Evolutionary conservation across 2,329 filamentous ascomycete genomes (phyloP).

Genomic region (Lojkania enalia): DNA sequence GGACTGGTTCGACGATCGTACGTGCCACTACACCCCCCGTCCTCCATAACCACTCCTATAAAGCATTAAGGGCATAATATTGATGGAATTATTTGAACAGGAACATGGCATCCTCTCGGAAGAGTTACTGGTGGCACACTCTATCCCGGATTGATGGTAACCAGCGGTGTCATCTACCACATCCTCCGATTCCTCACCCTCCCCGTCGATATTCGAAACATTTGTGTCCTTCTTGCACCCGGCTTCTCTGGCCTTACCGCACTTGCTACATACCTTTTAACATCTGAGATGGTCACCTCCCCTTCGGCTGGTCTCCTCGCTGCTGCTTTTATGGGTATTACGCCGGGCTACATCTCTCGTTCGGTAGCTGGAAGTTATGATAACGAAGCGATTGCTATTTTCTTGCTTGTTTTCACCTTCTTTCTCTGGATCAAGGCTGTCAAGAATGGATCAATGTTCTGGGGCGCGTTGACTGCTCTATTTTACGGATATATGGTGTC

Average conservation of each 20-base stretch:
- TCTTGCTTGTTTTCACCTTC: constrained; percentile 97
- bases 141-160: constrained; percentile 98
- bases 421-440: constrained; percentile 99
- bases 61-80: constrained; percentile 6
- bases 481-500: constrained; percentile 99
- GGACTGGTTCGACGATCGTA: constrained; percentile 99
- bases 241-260: constrained; percentile 94
- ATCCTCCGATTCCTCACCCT: constrained; percentile 83
- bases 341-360: constrained; percentile 95
- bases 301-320: constrained; percentile 93
- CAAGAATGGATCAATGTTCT: constrained; percentile 94
- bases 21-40: constrained; percentile 29
- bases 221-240: constrained; percentile 94
- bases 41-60: background rate
- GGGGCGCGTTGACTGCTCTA: constrained; percentile 89
- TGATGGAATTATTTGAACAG: constrained; percentile 44
- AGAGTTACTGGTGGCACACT: constrained; percentile 98
- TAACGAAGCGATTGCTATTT: constrained; percentile 99
- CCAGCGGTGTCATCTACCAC: constrained; percentile 96
- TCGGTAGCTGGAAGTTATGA: constrained; percentile 98
- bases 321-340: constrained; percentile 95
- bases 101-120: constrained; percentile 97
- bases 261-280: constrained; percentile 89
- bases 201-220: constrained; percentile 97
- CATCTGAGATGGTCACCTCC: constrained; percentile 95